Evolutionary conservation across 495 filamentous ascomycete genomes (phyloP), one percentile per base, ranked within the genome.

Genomic region (Penicillium tannophilum): DNA sequence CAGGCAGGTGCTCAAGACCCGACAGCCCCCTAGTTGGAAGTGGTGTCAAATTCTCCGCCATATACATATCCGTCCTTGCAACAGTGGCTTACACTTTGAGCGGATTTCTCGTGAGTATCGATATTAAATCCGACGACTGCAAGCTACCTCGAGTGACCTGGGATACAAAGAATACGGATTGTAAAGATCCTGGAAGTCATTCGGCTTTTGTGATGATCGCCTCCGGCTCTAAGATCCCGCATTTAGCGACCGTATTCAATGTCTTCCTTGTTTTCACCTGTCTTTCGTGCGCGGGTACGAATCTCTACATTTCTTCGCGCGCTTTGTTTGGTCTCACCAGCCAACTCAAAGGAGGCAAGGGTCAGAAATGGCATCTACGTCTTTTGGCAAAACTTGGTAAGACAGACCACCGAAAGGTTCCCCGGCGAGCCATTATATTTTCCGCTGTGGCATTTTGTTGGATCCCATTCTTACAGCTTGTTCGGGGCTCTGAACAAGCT

Each of bases 301-400:
- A 72, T 35, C 64, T 83, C 1, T 83, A 82, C 51, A 64, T 82
- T 26, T 75, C 79, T 1, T 79, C 79, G 3, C 68, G 79, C 6
- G 72, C 75, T 0, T 55, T 83, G 2, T 81, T 76, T 56, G 77
- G 78, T 9, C 60, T 82, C 19, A 73, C 74, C 0, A 67, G 70
- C 55, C 66, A 63, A 10, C 49, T 76, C 1, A 54, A 69, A n/a
- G 67, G 64, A 6, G 50, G 57, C 1, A 41, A 46, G 1, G 64
- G 61, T 54, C 48, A 30, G 43, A 36, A 14, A 26, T 58, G 54
- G 50, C 42, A 60, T 28, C 33, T 64, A n/a, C 62, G 55, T 1
- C 36, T 56, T 30, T 60, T 70, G 19, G 72, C 64, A 6, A 70
- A 63, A 54, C 74, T 72, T 58, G 72, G 74, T n/a, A 69, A 60